These are phyloP conservation scores for Pythium oligandrum DNA, from an alignment of 352 stramenopile genomes.

Conservation along the genomic window DNA sequence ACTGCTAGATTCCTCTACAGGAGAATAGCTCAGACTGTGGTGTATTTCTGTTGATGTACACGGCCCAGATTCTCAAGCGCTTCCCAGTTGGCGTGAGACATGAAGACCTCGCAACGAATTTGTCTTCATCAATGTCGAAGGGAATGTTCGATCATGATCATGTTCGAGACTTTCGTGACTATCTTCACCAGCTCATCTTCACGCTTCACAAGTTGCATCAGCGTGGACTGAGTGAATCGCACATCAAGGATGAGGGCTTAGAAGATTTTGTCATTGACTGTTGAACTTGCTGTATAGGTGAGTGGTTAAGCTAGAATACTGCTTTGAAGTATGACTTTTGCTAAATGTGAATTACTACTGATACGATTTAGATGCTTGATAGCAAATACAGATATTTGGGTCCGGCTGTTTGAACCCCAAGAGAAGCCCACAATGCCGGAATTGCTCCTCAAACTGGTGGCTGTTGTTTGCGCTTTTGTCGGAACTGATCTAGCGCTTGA, in stretches of 20 bases:
- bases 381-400: too few relatives aligned
- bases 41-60: constrained; percentile 82
- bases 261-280: constrained; percentile 48
- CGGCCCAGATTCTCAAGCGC: constrained; percentile 46
- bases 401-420: too few relatives aligned
- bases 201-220: constrained; percentile 56
- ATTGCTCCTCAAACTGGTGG: too few relatives aligned
- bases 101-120: constrained; percentile 46
- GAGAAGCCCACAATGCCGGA: too few relatives aligned
- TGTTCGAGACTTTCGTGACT: constrained; percentile 72
- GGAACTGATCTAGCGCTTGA: constrained; percentile 13
- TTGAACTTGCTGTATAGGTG: too few relatives aligned
- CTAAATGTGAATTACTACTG: too few relatives aligned
- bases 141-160: constrained; percentile 66
- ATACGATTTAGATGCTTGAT: too few relatives aligned
- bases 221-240: constrained; percentile 33
- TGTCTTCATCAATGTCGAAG: constrained; percentile 37
- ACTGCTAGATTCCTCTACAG: constrained; percentile 84
- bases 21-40: constrained; percentile 93
- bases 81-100: constrained; percentile 51
- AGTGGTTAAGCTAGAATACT: too few relatives aligned
- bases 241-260: constrained; percentile 53
- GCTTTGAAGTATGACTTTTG: too few relatives aligned
- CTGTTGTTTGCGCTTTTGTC: constrained; percentile 12
- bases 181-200: constrained; percentile 72